Evolutionary conservation across 2,329 filamentous ascomycete genomes (phyloP).

Genomic region (Colletotrichum paranaense): DNA sequence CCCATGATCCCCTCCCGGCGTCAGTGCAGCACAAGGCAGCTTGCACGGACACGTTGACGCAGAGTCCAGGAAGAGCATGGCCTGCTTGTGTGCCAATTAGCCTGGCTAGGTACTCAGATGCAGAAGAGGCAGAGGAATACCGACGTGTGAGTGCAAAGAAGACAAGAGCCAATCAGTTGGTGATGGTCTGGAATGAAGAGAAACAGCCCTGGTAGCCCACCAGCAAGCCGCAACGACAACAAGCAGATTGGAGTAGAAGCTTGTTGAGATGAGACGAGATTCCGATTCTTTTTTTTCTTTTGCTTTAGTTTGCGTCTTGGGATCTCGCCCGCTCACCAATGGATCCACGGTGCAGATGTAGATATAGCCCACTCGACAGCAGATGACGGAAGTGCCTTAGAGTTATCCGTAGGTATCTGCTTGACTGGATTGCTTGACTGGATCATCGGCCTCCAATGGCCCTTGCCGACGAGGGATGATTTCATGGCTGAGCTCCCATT

Average conservation of each 20-base stretch:
- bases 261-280: not conserved
- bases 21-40: constrained; percentile 16
- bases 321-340: not conserved
- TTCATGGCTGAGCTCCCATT: constrained; percentile 26
- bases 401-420: too few species aligned
- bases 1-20: constrained; percentile 13
- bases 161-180: not conserved
- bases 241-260: not conserved
- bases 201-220: not conserved
- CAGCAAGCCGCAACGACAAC: too few species aligned
- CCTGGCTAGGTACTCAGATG: not conserved
- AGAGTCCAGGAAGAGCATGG: not conserved
- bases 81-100: not conserved
- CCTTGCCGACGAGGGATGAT: constrained; percentile 24
- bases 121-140: not conserved
- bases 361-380: not conserved
- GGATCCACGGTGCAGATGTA: not conserved
- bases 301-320: not conserved
- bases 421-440: not conserved
- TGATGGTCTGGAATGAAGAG: not conserved
- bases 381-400: not conserved
- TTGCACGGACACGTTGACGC: constrained; percentile 10
- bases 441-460: not conserved
- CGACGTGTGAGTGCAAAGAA: not conserved
- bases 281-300: not conserved